Percentiles rank a stretch among this genome's conserved stretches.
These are phyloP conservation scores for Epichloe gansuensis DNA, from an alignment of 2,329 filamentous ascomycete genomes.

Conservation along the genomic window DNA sequence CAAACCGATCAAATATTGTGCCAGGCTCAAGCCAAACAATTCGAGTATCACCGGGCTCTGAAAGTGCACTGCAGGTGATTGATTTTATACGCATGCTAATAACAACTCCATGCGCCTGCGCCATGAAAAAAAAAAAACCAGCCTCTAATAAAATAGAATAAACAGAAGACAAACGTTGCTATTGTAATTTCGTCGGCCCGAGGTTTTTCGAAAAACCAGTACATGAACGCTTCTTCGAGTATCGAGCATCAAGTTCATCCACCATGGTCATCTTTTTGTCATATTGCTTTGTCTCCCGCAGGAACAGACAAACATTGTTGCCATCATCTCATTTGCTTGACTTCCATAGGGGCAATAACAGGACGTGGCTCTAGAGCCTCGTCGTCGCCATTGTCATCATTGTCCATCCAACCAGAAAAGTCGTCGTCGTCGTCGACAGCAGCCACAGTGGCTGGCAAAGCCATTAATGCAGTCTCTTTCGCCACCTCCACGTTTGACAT, in stretches of 20 bases:
- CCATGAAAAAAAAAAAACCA: not conserved
- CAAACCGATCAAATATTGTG: too few relatives aligned
- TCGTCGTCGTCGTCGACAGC: constrained; percentile 10
- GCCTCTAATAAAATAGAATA: not conserved
- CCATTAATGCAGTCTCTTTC: constrained; percentile 5
- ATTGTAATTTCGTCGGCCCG: not conserved
- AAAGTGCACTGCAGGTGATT: too few relatives aligned
- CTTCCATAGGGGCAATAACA: not conserved
- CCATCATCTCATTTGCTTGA: not conserved
- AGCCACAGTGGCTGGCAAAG: constrained; percentile 7
- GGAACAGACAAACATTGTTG: not conserved
- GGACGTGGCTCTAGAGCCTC: not conserved
- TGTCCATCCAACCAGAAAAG: constrained; percentile 17
- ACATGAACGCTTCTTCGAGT: not conserved
- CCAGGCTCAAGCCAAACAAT: too few relatives aligned
- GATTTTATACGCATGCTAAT: not conserved
- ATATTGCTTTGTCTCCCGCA: not conserved
- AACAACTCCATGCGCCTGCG: constrained; percentile 1
- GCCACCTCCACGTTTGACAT: not conserved
- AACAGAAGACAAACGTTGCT: not conserved
- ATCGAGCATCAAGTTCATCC: not conserved
- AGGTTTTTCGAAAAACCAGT: too few relatives aligned
- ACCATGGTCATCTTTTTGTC: not conserved
- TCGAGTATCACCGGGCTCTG: too few relatives aligned
- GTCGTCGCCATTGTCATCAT: constrained; percentile 6